Conservation (phyloP, 2,329 filamentous ascomycete genomes). For the Phialophora macrospora region DNA sequence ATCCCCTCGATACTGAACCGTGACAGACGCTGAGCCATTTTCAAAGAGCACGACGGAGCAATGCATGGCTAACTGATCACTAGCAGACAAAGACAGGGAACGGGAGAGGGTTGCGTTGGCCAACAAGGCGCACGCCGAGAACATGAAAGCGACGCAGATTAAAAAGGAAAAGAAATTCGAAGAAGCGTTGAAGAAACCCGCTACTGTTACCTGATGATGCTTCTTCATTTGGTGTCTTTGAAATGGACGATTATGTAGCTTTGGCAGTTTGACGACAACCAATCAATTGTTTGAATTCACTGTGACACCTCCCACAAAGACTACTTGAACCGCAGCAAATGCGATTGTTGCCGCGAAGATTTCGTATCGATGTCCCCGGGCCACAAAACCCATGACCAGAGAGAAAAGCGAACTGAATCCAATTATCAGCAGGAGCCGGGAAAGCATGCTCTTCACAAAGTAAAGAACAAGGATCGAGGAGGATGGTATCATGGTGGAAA, state of each 20-base stretch:
- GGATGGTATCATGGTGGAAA: constrained; percentile 15
- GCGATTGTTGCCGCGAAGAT: constrained; percentile 22
- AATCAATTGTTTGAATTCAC: background rate
- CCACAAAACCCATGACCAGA: constrained; percentile 16
- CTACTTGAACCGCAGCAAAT: constrained; percentile 15
- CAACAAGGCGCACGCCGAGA: background rate
- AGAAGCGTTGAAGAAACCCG: constrained; percentile 4
- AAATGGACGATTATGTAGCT: background rate
- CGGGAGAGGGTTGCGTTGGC: background rate
- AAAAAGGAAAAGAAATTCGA: constrained; percentile 2
- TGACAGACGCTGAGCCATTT: background rate
- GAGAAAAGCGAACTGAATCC: constrained; percentile 17
- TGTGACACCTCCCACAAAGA: constrained; percentile 15
- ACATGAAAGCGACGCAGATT: background rate
- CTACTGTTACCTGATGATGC: background rate
- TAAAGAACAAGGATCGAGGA: constrained; percentile 20
- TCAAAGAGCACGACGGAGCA: background rate
- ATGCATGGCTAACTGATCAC: background rate
- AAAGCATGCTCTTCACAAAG: constrained; percentile 12
- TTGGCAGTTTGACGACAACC: background rate
- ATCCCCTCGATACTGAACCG: background rate
- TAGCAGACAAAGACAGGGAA: constrained; percentile 3
- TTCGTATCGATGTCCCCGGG: constrained; percentile 12
- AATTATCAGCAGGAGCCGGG: constrained; percentile 19
- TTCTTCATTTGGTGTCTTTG: background rate